These are phyloP conservation scores for Coniosporium apollinis DNA, from an alignment of 495 filamentous ascomycete genomes.

Conservation along the genomic window DNA sequence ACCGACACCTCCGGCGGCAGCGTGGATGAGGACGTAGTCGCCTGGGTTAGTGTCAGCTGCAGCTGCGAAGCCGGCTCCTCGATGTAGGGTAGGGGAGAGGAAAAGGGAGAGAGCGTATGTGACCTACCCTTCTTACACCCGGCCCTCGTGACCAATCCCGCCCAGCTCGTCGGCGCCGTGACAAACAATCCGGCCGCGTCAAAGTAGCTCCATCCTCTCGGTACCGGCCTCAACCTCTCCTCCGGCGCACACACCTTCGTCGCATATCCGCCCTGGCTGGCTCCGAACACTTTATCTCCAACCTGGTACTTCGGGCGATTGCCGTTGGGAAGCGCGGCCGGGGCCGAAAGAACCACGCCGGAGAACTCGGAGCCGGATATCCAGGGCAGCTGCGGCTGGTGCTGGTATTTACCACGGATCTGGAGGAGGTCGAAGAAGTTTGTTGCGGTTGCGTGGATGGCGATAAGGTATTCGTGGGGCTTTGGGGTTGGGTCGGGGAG, in stretches of 20 bases:
- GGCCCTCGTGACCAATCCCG: slow-evolving; percentile 62
- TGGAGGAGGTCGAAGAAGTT: slow-evolving; percentile 96
- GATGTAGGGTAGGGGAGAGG: not conserved
- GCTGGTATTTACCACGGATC: slow-evolving; percentile 63
- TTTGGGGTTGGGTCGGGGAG: slow-evolving; percentile 56
- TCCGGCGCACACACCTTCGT: slow-evolving; percentile 54
- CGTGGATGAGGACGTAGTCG: slow-evolving; percentile 82
- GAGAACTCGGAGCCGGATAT: slow-evolving; percentile 75
- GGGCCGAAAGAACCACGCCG: slow-evolving; percentile 52
- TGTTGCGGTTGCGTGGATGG: slow-evolving; percentile 71
- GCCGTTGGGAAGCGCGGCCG: slow-evolving; percentile 20
- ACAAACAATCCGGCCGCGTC: slow-evolving; percentile 83
- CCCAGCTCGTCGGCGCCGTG: slow-evolving; percentile 81
- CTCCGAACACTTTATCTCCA: slow-evolving; percentile 76
- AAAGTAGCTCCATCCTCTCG: slow-evolving; percentile 61
- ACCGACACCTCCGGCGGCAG: slow-evolving; percentile 83
- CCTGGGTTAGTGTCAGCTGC: slow-evolving; percentile 14
- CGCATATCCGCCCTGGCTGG: slow-evolving; percentile 72
- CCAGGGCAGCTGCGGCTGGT: slow-evolving; percentile 67
- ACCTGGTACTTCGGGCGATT: slow-evolving; percentile 40
- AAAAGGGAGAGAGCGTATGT: not conserved
- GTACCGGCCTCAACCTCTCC: slow-evolving; percentile 50
- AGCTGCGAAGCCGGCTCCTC: slow-evolving; percentile 1
- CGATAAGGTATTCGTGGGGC: slow-evolving; percentile 66
- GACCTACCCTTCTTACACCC: slow-evolving; percentile 49